Evolutionary conservation across 805 yeast genomes (phyloP), one percentile per base, ranked within the genome.

Genomic region (Saturnispora mendoncae): DNA sequence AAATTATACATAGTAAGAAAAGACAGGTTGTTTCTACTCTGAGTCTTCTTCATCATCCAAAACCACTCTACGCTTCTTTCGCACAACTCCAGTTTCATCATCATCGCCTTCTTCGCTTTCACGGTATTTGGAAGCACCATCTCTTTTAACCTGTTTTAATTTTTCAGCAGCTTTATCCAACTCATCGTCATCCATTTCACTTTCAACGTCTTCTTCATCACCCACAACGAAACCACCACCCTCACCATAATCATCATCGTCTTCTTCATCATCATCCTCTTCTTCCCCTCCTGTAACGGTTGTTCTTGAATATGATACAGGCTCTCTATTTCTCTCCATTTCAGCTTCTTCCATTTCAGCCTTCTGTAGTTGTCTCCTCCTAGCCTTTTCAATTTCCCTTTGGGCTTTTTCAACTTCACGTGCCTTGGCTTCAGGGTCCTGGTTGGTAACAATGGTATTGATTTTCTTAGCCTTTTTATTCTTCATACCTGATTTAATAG

Each of bases 361-460:
- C 41, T 67, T 73, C 52, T 75, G 61, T 51, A 71, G 72, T 45
- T 74, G 71, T 60, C 77, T 81, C 52, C 82, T 67, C 62, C 81
- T 80, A 4, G 65, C 80, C 58, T 74, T 78, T 51, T 79, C 66
- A 45, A 76, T 72, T 53, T 76, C 77, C 17, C 73, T 72, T 51
- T 75, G 85, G 49, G 71, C 74, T 57, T 74, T 81, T 56, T 82
- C 90, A 33, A 80, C 70, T 51, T 71, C 70, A 56, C 76, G 71
- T 47, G 81, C 80, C 48, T 74, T 80, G 52, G 76, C 61, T 57
- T 79, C 76, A 1, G 92, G 94, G 62, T 84, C 94, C 42, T 70
- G 68, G 12, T 53, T 64, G 4, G 72, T 69, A 14, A 77, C 72
- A 31, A 74, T 66, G 1, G 77, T 68, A 50, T 69, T 71, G 51